These are phyloP conservation scores for Hygrophila difformis DNA, from an alignment of 257 asterid genomes.

Conservation along the genomic window DNA sequence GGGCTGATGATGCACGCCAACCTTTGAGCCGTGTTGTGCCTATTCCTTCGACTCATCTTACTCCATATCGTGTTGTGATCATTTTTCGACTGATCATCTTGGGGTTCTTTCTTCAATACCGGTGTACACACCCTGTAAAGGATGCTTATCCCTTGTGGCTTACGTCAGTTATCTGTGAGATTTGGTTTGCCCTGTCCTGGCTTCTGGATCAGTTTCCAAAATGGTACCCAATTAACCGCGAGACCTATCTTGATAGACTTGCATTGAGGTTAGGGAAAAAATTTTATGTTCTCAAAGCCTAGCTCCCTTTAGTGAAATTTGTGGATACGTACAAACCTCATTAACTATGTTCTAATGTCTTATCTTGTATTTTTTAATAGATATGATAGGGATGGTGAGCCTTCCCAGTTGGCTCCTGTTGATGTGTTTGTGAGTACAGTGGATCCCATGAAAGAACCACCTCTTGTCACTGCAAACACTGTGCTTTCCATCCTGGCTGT, in stretches of 20 bases:
- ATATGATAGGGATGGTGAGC: constrained; percentile 65
- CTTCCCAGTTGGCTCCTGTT: constrained; percentile 55
- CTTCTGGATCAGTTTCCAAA: constrained; percentile 68
- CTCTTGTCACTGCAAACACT: constrained; percentile 62
- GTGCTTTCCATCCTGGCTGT: constrained; percentile 61
- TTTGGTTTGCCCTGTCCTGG: constrained; percentile 76
- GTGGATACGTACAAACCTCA: background rate
- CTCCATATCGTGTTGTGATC: constrained; percentile 62
- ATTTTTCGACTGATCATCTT: constrained; percentile 54
- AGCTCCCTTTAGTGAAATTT: too few relatives aligned
- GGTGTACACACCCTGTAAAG: constrained; percentile 56
- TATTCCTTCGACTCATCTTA: constrained; percentile 45
- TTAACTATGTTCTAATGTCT: background rate
- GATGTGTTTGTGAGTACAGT: constrained; percentile 73
- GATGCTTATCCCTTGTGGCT: constrained; percentile 77
- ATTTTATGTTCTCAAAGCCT: too few relatives aligned
- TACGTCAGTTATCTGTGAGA: constrained; percentile 64
- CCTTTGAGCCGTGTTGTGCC: constrained; percentile 59
- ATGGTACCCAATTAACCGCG: constrained; percentile 57
- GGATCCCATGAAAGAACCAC: constrained; percentile 77
- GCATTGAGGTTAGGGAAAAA: constrained; percentile 38
- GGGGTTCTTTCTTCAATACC: constrained; percentile 67
- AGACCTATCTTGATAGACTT: constrained; percentile 64
- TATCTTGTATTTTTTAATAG: constrained; percentile 20
- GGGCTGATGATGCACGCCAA: constrained; percentile 61